Percentiles rank a stretch among this genome's conserved stretches.
phyloP scores from a whole-genome alignment of 306 rosid species.

The Canavalia gladiata region DNA sequence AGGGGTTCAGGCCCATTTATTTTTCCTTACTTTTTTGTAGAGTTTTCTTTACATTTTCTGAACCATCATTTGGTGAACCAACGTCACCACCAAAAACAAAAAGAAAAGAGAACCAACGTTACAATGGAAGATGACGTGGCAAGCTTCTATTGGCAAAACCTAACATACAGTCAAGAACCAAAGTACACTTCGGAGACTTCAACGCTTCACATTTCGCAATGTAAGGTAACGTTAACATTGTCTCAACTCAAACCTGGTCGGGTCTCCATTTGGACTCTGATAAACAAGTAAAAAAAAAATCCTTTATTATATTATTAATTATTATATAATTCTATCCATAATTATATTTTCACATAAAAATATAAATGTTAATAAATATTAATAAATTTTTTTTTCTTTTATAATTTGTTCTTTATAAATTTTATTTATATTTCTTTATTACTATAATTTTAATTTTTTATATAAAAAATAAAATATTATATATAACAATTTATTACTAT shows the following conservation, averaged over 20 bases:
- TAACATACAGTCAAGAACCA: background rate
- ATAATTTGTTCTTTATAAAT: too few species aligned
- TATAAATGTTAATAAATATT: too few species aligned
- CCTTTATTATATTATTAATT: background rate
- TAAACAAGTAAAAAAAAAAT: background rate
- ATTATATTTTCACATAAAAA: too few species aligned
- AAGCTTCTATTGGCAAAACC: background rate
- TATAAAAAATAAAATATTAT: too few species aligned
- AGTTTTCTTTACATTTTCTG: background rate
- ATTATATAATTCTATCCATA: background rate
- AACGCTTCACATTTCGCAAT: background rate
- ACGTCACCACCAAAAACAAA: too few species aligned
- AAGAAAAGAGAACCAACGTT: background rate
- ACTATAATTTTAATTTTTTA: too few species aligned
- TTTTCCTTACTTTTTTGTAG: background rate
- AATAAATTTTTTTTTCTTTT: too few species aligned
- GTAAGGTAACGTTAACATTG: background rate
- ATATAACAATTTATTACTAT: too few species aligned
- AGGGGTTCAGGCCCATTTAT: background rate
- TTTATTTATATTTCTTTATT: too few species aligned
- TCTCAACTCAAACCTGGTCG: background rate
- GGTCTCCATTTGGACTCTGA: background rate
- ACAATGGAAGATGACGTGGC: background rate
- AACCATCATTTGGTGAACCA: too few species aligned
- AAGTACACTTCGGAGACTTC: background rate